Evolutionary conservation across 2,329 filamentous ascomycete genomes (phyloP), one percentile per base, ranked within the genome.

Genomic region (Fusarium azukiicola): DNA sequence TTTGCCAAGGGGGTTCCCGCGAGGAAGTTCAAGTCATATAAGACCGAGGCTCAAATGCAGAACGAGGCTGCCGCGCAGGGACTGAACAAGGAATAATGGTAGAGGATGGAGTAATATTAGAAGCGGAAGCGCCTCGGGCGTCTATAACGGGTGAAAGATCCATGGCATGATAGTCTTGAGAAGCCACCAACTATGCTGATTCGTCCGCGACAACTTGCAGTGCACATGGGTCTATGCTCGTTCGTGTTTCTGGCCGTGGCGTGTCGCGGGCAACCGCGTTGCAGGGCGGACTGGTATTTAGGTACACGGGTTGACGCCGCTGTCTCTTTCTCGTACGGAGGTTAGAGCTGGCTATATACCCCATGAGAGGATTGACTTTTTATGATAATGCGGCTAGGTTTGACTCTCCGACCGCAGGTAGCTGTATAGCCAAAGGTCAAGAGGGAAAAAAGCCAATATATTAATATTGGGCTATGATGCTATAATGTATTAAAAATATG

Each of bases 1-100:
- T 79, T 79, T 68, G 70, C 68, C 11, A 74, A 72, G 52, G 69
- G 73, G 19, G n/a, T 78, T 17, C 63, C 74, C 5, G 52, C 74
- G 19, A 54, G 71, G 7, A 68, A 75, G 50, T 75, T 74, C 44
- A 74, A 74, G 52, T 36, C 58, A 21, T 75, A 73, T n/a, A 75
- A 69, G 44, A 75, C 73, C 10, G 73, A 75, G 32, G 73, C 67
- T 19, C 49, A 75, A 42, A 50, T 73, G 3, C 70, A 75, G 38
- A 75, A 73, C 13, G 73, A 75, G 50, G 73, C 73, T 21, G 73
- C 73, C 16, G 73, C 66, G 6, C 56, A 54, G 16, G 73, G 69
- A 6, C 16, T 72, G 6, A 54, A 54, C 38, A 52, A 49, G 47
- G 52, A 50, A 11, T 42, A 21, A 38, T 52, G 44, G 61, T 38